Evolutionary conservation across 805 yeast species (phyloP).

Genomic region (Cyberlindnera petersonii): DNA sequence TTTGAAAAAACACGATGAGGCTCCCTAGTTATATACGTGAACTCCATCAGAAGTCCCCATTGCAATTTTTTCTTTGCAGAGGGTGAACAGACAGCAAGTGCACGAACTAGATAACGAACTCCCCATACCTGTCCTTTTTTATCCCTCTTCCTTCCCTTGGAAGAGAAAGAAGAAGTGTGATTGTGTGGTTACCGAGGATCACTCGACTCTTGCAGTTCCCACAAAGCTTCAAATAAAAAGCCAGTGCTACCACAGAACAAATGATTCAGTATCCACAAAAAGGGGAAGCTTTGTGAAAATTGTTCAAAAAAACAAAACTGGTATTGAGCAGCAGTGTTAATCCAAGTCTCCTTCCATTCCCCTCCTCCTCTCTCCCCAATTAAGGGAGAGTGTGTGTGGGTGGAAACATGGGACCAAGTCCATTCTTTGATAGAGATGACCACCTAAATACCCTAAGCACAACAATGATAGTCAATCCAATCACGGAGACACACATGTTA

Average conservation of each 20-base stretch:
- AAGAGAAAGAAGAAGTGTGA: too few species aligned
- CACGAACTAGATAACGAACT: not conserved
- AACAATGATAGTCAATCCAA: slow-evolving; percentile 11
- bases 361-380: too few species aligned
- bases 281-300: slow-evolving; percentile 14
- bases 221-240: not conserved
- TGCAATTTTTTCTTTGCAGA: slow-evolving; percentile 1
- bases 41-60: slow-evolving; percentile 6
- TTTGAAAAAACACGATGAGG: not conserved
- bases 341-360: too few species aligned
- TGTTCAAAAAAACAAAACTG: slow-evolving; percentile 41
- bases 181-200: slow-evolving; percentile 13
- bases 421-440: too few species aligned
- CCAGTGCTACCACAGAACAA: slow-evolving; percentile 16
- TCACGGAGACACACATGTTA: slow-evolving; percentile 11
- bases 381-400: too few species aligned
- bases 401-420: too few species aligned
- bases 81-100: slow-evolving; percentile 4
- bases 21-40: too few species aligned
- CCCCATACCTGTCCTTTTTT: not conserved
- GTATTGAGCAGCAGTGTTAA: slow-evolving; percentile 43
- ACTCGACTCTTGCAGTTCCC: slow-evolving; percentile 10
- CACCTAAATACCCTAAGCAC: not conserved
- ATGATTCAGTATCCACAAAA: slow-evolving; percentile 18
- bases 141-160: not conserved